Base-by-base conservation (phyloP, 306 rosid genomes). In the Prunus campanulata region DNA sequence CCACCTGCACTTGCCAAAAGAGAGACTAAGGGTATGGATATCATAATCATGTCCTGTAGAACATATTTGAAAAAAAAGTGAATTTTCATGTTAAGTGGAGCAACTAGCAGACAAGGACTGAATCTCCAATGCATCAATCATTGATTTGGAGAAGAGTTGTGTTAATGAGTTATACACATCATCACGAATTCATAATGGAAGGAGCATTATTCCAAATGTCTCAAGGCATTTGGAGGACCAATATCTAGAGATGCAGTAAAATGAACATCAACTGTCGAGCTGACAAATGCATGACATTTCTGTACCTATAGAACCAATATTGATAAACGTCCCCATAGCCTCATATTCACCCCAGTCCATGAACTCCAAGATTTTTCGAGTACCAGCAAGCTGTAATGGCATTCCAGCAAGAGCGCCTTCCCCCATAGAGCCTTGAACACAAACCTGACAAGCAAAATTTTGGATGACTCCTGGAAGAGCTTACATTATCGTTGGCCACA, bases 291-390 rank as follows among this genome's bases (percentile, higher is more conserved):
- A 69, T 48, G 49, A 60, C 46, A 77, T 61, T 72, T 60, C 57
- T 69, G 78, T 90, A 94, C 98, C 98, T 85, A 94, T 87, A 24
- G 97, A 88, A 77, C 98, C 97, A 75, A 94, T 89, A 22, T 90
- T 87, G 87, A 94, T 83, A 85, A 94, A 94, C 16, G 90, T 94
- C 65, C 91, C 96, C 79, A 86, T 81, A 30, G 95, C 98, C 77
- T 87, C 98, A 79, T 94, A 87, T 59, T 92, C 96, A 76, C 97
- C 98, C 98, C 98, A 94, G 85, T 92, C 97, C 98, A 94, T 94
- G 89, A 81, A 92, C 86, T 94, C 97, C 75, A 94, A 79, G 82
- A 94, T 94, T 83, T 84, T 82, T 72, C 96, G 85, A 79, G 84
- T 89, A 70, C 98, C 98, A 75, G 97, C 96, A 69, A 94, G 98